Percentiles rank a stretch among this genome's conserved stretches.
Evolutionary conservation across 2,329 filamentous ascomycete genomes (phyloP).

Genomic region (Botrytis aclada): DNA sequence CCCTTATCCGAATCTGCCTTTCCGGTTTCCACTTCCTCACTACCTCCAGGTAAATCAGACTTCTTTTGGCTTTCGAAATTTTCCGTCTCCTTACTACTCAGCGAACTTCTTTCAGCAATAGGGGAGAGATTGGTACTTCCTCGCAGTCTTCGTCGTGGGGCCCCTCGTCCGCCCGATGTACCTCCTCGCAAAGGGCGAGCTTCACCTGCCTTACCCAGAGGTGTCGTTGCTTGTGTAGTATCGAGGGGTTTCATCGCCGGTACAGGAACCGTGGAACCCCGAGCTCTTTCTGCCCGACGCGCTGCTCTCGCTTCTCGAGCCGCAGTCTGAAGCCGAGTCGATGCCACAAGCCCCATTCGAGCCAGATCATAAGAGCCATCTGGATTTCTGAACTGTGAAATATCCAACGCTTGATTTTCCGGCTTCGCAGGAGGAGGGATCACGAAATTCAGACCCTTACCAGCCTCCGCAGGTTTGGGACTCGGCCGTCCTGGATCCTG

Average conservation of each 20-base stretch:
- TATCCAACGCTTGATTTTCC: accelerated
- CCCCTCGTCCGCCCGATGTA: neutral
- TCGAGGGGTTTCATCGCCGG: neutral
- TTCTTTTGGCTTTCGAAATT: neutral
- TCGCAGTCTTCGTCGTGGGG: neutral
- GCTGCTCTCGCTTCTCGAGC: neutral
- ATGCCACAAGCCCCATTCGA: neutral
- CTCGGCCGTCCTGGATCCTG: neutral
- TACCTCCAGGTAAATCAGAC: neutral
- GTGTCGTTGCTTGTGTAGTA: neutral
- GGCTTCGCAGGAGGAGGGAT: neutral
- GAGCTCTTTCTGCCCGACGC: neutral
- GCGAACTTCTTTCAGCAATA: neutral
- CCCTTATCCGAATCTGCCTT: neutral
- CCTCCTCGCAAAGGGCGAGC: neutral
- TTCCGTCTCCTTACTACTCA: neutral
- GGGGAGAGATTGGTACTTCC: neutral
- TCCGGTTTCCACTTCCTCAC: neutral
- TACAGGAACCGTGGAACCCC: neutral
- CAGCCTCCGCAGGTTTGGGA: neutral
- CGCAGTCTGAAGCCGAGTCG: neutral
- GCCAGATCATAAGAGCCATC: neutral
- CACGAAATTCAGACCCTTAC: too few relatives aligned
- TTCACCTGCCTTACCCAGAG: neutral
- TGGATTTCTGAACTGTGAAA: neutral